phyloP scores from a whole-genome alignment of 1,139 yeast species.

The Meyerozyma sp. region DNA sequence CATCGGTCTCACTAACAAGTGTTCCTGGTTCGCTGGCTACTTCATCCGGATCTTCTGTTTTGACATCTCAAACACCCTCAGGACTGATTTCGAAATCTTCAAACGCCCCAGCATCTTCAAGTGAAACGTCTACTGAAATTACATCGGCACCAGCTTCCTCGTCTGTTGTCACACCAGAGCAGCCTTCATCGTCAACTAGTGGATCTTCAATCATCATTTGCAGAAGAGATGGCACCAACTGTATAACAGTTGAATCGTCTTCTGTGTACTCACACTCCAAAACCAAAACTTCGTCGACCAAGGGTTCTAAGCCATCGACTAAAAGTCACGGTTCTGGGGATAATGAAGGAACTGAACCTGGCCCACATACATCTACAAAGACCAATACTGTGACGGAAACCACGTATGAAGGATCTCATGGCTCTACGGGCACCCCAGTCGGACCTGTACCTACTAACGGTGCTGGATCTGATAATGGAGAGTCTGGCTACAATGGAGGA shows the following conservation, averaged over 20 bases:
- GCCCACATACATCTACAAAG: background rate
- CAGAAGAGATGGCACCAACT: slow-evolving; percentile 1
- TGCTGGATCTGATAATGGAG: background rate
- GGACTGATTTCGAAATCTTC: background rate
- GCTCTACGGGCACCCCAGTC: background rate
- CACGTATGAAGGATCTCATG: background rate
- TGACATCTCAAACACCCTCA: background rate
- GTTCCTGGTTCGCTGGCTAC: background rate
- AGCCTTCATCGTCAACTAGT: background rate
- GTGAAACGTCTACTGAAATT: background rate
- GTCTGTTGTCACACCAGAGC: background rate
- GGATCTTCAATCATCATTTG: background rate
- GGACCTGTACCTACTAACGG: background rate
- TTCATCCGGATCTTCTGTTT: background rate
- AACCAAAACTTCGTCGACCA: background rate
- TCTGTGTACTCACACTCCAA: background rate
- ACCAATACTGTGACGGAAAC: background rate
- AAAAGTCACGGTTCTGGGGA: background rate
- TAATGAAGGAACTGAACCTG: background rate
- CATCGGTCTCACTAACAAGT: background rate
- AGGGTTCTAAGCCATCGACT: background rate
- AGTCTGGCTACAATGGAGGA: no score
- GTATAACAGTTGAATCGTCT: background rate
- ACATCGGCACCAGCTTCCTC: background rate
- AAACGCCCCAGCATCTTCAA: background rate